These are phyloP conservation scores for Mycena belliarum DNA, from an alignment of 768 basidiomycete species.

Conservation along the genomic window DNA sequence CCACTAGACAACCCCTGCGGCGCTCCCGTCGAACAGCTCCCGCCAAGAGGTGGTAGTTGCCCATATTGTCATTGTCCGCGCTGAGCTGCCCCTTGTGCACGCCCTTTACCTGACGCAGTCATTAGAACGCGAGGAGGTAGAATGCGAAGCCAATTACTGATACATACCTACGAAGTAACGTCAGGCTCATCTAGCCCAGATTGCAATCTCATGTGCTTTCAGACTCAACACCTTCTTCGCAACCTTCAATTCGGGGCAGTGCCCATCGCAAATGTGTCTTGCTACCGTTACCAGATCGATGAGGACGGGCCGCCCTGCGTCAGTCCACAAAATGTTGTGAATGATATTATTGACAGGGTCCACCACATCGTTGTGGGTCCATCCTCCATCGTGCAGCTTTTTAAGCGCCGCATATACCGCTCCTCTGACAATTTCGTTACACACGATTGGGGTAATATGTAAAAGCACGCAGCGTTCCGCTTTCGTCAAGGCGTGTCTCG, in stretches of 20 bases:
- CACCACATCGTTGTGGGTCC: conserved; percentile 1
- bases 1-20: no score
- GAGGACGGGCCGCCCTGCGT: not conserved
- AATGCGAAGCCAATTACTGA: no score
- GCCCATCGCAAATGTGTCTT: not conserved
- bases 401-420: not conserved
- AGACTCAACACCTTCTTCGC: not conserved
- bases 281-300: not conserved
- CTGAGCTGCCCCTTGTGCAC: no score
- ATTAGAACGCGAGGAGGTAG: no score
- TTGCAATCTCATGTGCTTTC: not conserved
- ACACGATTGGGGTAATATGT: not conserved
- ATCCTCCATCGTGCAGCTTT: conserved; percentile 1
- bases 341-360: not conserved
- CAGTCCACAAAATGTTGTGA: conserved; percentile 1
- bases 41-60: no score
- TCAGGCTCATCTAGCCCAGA: not conserved
- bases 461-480: not conserved
- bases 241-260: not conserved
- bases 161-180: no score
- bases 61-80: no score
- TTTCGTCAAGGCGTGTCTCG: not conserved
- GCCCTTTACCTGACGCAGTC: no score
- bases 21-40: no score
- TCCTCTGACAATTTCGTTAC: not conserved